Conservation (phyloP, 139 green algal genomes). For the Gonium pectorale region DNA sequence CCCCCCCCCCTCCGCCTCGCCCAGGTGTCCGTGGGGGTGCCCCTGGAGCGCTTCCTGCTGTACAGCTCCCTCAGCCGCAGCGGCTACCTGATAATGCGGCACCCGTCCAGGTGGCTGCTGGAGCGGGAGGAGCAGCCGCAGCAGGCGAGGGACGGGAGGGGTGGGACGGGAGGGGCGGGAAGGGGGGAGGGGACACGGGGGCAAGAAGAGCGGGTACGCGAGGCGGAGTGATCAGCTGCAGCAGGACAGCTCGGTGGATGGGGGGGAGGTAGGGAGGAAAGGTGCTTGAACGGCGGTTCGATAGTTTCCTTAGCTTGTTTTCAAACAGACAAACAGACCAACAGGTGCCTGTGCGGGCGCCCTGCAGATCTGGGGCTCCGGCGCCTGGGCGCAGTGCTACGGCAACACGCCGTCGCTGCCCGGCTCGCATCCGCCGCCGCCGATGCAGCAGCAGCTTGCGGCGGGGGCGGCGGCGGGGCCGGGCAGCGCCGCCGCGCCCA, state of each 20-base stretch:
- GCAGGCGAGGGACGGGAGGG: neutral
- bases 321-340: no score
- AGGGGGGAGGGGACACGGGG: neutral
- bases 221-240: neutral
- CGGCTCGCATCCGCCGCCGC: neutral
- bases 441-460: conserved; percentile 38
- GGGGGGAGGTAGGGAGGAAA: neutral
- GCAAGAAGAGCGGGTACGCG: neutral
- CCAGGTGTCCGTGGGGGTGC: conserved; percentile 49
- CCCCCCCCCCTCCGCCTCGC: no score
- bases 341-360: no score
- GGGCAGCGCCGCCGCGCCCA: neutral
- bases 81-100: conserved; percentile 59
- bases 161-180: neutral
- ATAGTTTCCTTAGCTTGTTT: no score
- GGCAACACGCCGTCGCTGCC: neutral
- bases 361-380: conserved; percentile 25
- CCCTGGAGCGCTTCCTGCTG: conserved; percentile 57
- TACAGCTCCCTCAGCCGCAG: conserved; percentile 47
- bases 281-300: no score
- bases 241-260: no score
- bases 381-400: conserved; percentile 33
- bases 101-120: conserved; percentile 59
- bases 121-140: conserved; percentile 8
- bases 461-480: neutral